Percentiles rank a stretch among this genome's conserved stretches.
phyloP scores from a whole-genome alignment of 345 rosid species.

The Aegle marmelos region DNA sequence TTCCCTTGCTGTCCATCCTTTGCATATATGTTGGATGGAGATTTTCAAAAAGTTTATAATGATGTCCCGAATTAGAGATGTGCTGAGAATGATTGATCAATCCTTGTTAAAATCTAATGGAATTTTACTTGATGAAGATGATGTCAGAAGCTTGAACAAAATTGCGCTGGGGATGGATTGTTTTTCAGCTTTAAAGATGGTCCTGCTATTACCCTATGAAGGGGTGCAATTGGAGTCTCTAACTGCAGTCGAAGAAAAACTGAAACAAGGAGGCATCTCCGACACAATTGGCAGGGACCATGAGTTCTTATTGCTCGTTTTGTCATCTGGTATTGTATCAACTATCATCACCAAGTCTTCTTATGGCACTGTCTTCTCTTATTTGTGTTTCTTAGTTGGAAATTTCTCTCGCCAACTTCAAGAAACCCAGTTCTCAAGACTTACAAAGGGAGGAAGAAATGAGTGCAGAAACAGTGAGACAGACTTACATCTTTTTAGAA shows the following conservation, averaged over 20 bases:
- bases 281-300: slow-evolving; percentile 43
- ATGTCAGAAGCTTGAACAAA: slow-evolving; percentile 46
- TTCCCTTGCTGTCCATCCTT: slow-evolving; percentile 53
- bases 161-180: slow-evolving; percentile 34
- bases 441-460: slow-evolving; percentile 19
- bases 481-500: slow-evolving; percentile 39
- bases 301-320: slow-evolving; percentile 52
- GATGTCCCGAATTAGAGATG: slow-evolving; percentile 34
- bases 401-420: slow-evolving; percentile 61
- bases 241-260: slow-evolving; percentile 50
- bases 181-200: slow-evolving; percentile 53
- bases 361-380: slow-evolving; percentile 54
- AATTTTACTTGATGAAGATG: slow-evolving; percentile 55
- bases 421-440: slow-evolving; percentile 41
- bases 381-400: slow-evolving; percentile 68
- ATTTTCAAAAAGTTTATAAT: slow-evolving; percentile 45
- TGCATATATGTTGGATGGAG: slow-evolving; percentile 76
- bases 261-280: slow-evolving; percentile 59
- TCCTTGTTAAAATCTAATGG: slow-evolving; percentile 51
- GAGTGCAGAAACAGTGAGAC: slow-evolving; percentile 17
- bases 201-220: slow-evolving; percentile 74
- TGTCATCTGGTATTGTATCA: slow-evolving; percentile 61
- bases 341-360: slow-evolving; percentile 41
- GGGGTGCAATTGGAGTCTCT: slow-evolving; percentile 48
- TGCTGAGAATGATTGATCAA: slow-evolving; percentile 55